phyloP scores from a whole-genome alignment of 176 grass and related monocot species.

The Carex pumila region DNA sequence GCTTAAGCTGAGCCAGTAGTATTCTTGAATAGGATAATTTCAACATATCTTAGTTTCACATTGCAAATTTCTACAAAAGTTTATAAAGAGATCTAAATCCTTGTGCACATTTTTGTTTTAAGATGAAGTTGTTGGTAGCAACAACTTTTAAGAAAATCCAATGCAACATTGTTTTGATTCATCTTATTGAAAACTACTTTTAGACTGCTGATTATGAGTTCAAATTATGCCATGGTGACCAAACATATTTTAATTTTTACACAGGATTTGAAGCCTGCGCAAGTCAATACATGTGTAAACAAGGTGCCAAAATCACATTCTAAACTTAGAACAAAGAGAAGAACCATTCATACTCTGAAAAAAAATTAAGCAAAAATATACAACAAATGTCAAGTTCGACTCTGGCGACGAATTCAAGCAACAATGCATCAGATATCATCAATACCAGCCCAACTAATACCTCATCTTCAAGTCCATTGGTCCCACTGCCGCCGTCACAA shows the following conservation, averaged over 20 bases:
- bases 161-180: background rate
- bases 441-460: background rate
- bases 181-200: background rate
- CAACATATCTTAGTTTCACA: background rate
- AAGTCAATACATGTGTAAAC: background rate
- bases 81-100: background rate
- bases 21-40: background rate
- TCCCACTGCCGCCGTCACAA: background rate
- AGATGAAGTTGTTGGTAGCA: background rate
- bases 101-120: background rate
- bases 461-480: background rate
- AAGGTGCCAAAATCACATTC: background rate
- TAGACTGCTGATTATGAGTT: background rate
- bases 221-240: background rate
- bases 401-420: background rate
- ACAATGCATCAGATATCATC: background rate
- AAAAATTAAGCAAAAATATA: background rate
- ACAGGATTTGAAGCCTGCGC: background rate
- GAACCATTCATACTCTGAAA: background rate
- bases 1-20: background rate
- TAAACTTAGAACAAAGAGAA: background rate
- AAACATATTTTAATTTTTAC: background rate
- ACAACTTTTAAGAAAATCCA: background rate
- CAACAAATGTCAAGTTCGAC: constrained; percentile 3
- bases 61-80: background rate